A percentile compares a stretch with the other conserved stretches of the same genome.
phyloP scores from a whole-genome alignment of 768 basidiomycete genomes.

The Dentipellis fragilis region DNA sequence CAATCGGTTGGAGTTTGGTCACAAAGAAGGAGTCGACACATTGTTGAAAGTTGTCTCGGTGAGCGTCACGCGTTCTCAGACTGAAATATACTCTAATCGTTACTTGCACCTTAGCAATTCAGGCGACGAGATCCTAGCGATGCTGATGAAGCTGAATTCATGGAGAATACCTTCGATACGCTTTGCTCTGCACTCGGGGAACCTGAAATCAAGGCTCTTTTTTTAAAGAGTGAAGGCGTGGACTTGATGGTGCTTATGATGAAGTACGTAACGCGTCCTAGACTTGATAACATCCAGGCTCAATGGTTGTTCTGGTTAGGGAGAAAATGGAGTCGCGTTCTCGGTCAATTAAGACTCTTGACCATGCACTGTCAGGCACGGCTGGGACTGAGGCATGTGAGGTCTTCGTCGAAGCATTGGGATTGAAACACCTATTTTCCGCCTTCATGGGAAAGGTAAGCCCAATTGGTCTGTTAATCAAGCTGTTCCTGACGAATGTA shows the following conservation, averaged over 20 bases:
- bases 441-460: slow-evolving; percentile 89
- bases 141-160: slow-evolving; percentile 90
- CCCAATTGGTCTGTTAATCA: neutral
- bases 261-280: slow-evolving; percentile 48
- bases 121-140: slow-evolving; percentile 76
- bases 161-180: slow-evolving; percentile 93
- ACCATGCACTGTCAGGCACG: slow-evolving; percentile 80
- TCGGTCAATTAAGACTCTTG: slow-evolving; percentile 82
- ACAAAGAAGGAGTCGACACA: slow-evolving; percentile 70
- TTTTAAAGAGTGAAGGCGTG: slow-evolving; percentile 85
- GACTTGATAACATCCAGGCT: neutral
- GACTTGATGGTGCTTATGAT: slow-evolving; percentile 98
- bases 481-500: neutral
- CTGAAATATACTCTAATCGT: slow-evolving; percentile 5
- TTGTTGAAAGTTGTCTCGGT: slow-evolving; percentile 75
- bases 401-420: slow-evolving; percentile 78
- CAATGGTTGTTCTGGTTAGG: slow-evolving; percentile 29
- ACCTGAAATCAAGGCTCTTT: slow-evolving; percentile 65
- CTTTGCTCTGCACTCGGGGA: slow-evolving; percentile 83
- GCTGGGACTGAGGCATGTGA: slow-evolving; percentile 64
- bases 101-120: slow-evolving; percentile 52
- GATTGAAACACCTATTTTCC: slow-evolving; percentile 84
- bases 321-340: slow-evolving; percentile 76
- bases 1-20: slow-evolving; percentile 61
- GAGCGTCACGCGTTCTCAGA: slow-evolving; percentile 18